These are phyloP conservation scores for Acrodontium crateriforme DNA, from an alignment of 2,329 filamentous ascomycete species.

Conservation along the genomic window DNA sequence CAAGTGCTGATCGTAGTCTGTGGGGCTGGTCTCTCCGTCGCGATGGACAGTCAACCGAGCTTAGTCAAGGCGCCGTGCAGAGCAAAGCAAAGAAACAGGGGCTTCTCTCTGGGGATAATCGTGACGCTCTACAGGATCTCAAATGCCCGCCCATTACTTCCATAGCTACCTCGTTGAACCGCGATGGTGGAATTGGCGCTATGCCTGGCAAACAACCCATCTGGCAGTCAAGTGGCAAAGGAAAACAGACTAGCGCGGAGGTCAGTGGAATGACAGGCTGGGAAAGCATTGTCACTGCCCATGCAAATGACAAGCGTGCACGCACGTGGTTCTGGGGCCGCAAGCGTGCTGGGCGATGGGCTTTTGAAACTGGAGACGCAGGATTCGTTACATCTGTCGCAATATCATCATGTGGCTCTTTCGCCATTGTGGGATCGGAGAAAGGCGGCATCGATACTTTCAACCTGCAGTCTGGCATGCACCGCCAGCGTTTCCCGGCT, in stretches of 20 bases:
- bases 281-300: slow-evolving; percentile 93
- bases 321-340: slow-evolving; percentile 98
- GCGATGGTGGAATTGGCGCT: slow-evolving; percentile 85
- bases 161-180: slow-evolving; percentile 81
- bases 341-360: slow-evolving; percentile 85
- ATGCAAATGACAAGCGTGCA: slow-evolving; percentile 69
- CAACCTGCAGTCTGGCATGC: slow-evolving; percentile 85
- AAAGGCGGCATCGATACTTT: slow-evolving; percentile 83
- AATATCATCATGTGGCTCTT: slow-evolving; percentile 84
- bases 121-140: slow-evolving; percentile 41
- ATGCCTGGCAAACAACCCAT: slow-evolving; percentile 63
- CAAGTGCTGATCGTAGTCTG: slow-evolving; percentile 75
- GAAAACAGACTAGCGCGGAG: slow-evolving; percentile 56
- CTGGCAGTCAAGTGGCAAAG: slow-evolving; percentile 59
- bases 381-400: slow-evolving; percentile 72
- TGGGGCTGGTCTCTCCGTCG: slow-evolving; percentile 94
- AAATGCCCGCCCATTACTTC: slow-evolving; percentile 88
- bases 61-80: slow-evolving; percentile 80
- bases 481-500: slow-evolving; percentile 77
- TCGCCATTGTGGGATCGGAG: slow-evolving; percentile 76
- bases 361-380: slow-evolving; percentile 72
- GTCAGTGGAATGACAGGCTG: slow-evolving; percentile 72
- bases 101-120: slow-evolving; percentile 36
- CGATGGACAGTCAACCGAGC: slow-evolving; percentile 83
- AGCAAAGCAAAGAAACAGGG: slow-evolving; percentile 82